Percentiles rank a stretch among this genome's conserved stretches.
phyloP scores from a whole-genome alignment of 1,139 yeast genomes.

The Sugiyamaella paludigena region DNA sequence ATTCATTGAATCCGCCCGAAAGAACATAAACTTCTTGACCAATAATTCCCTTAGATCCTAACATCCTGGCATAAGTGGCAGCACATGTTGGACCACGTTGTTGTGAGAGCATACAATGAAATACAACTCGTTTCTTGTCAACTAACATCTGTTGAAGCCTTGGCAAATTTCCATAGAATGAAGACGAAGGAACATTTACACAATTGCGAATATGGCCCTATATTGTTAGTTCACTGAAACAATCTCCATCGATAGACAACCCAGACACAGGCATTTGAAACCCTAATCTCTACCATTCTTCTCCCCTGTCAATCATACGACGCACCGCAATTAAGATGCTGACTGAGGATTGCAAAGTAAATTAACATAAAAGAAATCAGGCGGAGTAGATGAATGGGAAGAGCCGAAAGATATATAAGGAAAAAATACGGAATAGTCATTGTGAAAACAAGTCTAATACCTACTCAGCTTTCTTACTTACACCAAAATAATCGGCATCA shows the following conservation, averaged over 20 bases:
- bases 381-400: too few species aligned
- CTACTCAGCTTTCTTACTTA: slow-evolving; percentile 33
- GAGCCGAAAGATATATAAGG: too few species aligned
- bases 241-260: background rate
- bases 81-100: slow-evolving; percentile 90
- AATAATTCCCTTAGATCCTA: slow-evolving; percentile 41
- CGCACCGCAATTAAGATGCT: too few species aligned
- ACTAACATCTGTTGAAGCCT: slow-evolving; percentile 44
- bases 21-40: slow-evolving; percentile 63
- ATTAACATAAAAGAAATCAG: too few species aligned
- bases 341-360: too few species aligned
- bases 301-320: background rate
- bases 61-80: slow-evolving; percentile 56
- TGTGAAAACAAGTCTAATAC: background rate
- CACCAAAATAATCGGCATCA: slow-evolving; percentile 71
- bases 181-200: slow-evolving; percentile 58
- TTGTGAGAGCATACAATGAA: slow-evolving; percentile 89
- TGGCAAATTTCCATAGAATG: slow-evolving; percentile 45
- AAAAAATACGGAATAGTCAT: background rate
- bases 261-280: too few species aligned
- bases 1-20: slow-evolving; percentile 77
- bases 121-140: slow-evolving; percentile 57
- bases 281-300: background rate
- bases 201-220: slow-evolving; percentile 68
- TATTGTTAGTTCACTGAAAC: slow-evolving; percentile 14